phyloP scores from a whole-genome alignment of 805 yeast genomes.

The Pachysolen tannophilus region DNA sequence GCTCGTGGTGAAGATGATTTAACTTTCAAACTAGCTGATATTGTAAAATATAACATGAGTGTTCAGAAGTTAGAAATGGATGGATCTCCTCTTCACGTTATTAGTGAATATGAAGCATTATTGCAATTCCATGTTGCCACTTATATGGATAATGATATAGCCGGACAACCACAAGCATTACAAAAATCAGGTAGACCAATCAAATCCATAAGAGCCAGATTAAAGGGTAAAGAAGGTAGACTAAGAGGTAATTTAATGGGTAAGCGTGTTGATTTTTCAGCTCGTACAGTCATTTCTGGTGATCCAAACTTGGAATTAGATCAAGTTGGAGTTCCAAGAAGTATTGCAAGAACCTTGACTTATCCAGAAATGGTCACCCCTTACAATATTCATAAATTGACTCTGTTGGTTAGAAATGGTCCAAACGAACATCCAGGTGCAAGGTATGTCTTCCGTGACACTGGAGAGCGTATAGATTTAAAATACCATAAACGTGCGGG shows the following conservation, averaged over 20 bases:
- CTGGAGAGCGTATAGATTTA: conserved; percentile 97
- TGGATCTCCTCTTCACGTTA: conserved; percentile 98
- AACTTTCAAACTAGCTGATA: conserved; percentile 95
- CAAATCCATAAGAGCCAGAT: conserved; percentile 97
- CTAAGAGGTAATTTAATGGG: conserved; percentile 98
- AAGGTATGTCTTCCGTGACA: conserved; percentile 93
- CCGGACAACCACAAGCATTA: conserved; percentile 98
- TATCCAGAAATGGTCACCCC: conserved; percentile 99
- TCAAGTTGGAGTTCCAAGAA: conserved; percentile 97
- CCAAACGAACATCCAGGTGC: conserved; percentile 99
- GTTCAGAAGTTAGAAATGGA: conserved; percentile 97
- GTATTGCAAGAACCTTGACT: conserved; percentile 90
- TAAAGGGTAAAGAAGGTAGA: conserved; percentile 99
- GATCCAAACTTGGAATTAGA: conserved; percentile 97
- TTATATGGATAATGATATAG: conserved; percentile 98
- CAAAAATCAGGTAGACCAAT: conserved; percentile 99
- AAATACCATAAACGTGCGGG: conserved; percentile 98
- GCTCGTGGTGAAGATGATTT: conserved; percentile 99
- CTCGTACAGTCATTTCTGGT: conserved; percentile 98
- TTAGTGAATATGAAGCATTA: conserved; percentile 91
- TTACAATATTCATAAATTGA: conserved; percentile 86
- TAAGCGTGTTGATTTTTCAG: conserved; percentile 98
- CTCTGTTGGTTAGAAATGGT: conserved; percentile 93
- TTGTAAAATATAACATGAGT: conserved; percentile 90
- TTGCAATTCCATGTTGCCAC: conserved; percentile 98